phyloP scores from a whole-genome alignment of 768 basidiomycete genomes.

The Strobilomyces echinocephalus region DNA sequence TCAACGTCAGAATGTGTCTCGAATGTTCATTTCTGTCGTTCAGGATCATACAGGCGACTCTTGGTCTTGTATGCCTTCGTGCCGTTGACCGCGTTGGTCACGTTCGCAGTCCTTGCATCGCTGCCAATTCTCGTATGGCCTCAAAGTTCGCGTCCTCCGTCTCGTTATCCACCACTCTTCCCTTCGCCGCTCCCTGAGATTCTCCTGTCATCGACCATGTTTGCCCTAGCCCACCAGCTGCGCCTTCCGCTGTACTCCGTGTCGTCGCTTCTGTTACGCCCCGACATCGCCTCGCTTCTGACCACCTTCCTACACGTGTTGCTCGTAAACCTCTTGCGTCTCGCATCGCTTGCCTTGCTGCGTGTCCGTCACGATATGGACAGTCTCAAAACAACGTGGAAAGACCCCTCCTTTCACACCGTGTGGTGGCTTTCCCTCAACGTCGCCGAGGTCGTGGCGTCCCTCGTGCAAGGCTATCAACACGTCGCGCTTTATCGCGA shows the following conservation, averaged over 20 bases:
- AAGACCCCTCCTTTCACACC: conserved; percentile 52
- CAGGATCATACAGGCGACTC: conserved; percentile 61
- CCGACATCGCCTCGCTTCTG: conserved; percentile 31
- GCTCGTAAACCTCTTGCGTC: conserved; percentile 50
- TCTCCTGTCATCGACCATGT: conserved; percentile 56
- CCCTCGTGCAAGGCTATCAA: conserved; percentile 67
- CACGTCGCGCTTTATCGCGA: conserved; percentile 64
- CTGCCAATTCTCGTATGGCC: conserved; percentile 51
- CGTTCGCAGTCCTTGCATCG: conserved; percentile 46
- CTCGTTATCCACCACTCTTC: conserved; percentile 45
- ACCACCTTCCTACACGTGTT: conserved; percentile 45
- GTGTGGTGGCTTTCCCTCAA: conserved; percentile 79
- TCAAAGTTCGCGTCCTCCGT: conserved; percentile 24
- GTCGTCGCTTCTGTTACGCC: conserved; percentile 30
- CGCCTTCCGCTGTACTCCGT: conserved; percentile 32
- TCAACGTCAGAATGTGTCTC: neutral
- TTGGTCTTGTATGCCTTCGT: conserved; percentile 55
- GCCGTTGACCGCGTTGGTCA: conserved; percentile 48
- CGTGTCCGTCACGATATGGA: conserved; percentile 43
- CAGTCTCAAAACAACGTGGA: conserved; percentile 46
- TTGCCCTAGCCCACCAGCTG: conserved; percentile 28
- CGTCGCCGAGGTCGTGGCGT: conserved; percentile 58
- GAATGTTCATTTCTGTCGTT: neutral
- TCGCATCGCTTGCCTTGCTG: conserved; percentile 50
- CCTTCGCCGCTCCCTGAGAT: conserved; percentile 65